These are phyloP conservation scores for Wickerhamiella cacticola DNA, from an alignment of 805 yeast species.

Conservation along the genomic window DNA sequence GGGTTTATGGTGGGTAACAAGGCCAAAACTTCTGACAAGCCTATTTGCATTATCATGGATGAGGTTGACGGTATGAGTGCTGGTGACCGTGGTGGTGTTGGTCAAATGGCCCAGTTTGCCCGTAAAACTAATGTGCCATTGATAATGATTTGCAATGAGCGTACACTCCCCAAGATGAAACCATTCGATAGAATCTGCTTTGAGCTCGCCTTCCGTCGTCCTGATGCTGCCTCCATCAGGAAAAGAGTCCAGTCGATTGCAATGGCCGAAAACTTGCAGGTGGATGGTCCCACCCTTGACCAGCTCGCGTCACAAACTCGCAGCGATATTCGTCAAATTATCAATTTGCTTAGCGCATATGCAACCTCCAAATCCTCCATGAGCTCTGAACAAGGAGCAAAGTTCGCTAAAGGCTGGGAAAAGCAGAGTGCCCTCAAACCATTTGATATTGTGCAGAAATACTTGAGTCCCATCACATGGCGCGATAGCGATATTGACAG, in stretches of 20 bases:
- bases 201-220: slow-evolving; percentile 80
- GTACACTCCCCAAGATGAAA: slow-evolving; percentile 85
- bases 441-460: slow-evolving; percentile 69
- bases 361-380: slow-evolving; percentile 58
- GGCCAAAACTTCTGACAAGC: slow-evolving; percentile 36
- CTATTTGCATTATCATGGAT: slow-evolving; percentile 83
- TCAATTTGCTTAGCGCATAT: slow-evolving; percentile 76
- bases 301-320: slow-evolving; percentile 73
- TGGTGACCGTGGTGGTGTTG: slow-evolving; percentile 98
- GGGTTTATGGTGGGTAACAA: slow-evolving; percentile 47
- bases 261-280: slow-evolving; percentile 62
- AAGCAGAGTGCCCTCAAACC: slow-evolving; percentile 86
- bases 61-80: slow-evolving; percentile 99
- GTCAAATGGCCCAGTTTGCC: slow-evolving; percentile 80
- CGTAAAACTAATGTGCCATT: slow-evolving; percentile 77
- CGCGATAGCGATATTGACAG: slow-evolving; percentile 44
- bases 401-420: slow-evolving; percentile 62
- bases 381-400: slow-evolving; percentile 49
- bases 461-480: slow-evolving; percentile 31
- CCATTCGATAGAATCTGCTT: slow-evolving; percentile 77
- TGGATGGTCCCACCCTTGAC: slow-evolving; percentile 71
- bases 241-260: slow-evolving; percentile 87
- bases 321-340: slow-evolving; percentile 89
- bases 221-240: slow-evolving; percentile 67
- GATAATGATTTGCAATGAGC: slow-evolving; percentile 88